Evolutionary conservation across 2,329 filamentous ascomycete genomes (phyloP).

Genomic region (Pseudogymnoascus sp.): DNA sequence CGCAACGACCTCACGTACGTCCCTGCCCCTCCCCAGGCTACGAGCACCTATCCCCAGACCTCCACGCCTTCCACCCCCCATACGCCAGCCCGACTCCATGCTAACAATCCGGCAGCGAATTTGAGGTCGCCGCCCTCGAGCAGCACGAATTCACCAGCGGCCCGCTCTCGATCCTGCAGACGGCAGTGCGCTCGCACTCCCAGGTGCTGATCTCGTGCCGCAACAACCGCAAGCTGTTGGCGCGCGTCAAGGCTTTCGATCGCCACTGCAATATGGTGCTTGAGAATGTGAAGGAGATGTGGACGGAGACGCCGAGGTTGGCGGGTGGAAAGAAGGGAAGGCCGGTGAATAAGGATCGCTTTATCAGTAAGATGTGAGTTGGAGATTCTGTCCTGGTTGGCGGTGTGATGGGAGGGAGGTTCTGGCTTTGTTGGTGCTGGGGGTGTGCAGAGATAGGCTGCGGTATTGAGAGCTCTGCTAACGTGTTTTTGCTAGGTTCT

Average conservation of each 20-base stretch:
- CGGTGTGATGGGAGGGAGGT: conserved; percentile 7
- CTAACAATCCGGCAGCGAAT: conserved; percentile 55
- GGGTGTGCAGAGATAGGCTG: conserved; percentile 9
- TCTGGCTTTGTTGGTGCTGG: background rate
- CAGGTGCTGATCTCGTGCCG: conserved; percentile 96
- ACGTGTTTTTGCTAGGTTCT: conserved; percentile 23
- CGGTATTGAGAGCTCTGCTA: background rate
- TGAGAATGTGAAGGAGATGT: conserved; percentile 98
- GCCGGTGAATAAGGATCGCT: conserved; percentile 93
- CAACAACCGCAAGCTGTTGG: conserved; percentile 96
- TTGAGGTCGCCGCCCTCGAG: conserved; percentile 75
- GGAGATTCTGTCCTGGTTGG: conserved; percentile 12
- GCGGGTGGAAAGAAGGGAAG: conserved; percentile 81
- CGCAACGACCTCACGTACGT: conserved; percentile 86
- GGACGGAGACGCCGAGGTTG: conserved; percentile 85
- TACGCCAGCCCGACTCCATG: background rate
- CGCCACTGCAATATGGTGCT: conserved; percentile 98
- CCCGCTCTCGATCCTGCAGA: conserved; percentile 89
- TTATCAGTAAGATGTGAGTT: conserved; percentile 90
- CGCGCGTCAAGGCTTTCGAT: conserved; percentile 96
- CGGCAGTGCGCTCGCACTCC: conserved; percentile 86
- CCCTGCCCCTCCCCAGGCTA: conserved; percentile 18
- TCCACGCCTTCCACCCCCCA: conserved; percentile 18
- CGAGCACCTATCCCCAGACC: background rate
- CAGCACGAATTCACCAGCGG: conserved; percentile 74